Conservation (phyloP, 2,329 filamentous ascomycete species). For the Teratosphaeria gauchensis region DNA sequence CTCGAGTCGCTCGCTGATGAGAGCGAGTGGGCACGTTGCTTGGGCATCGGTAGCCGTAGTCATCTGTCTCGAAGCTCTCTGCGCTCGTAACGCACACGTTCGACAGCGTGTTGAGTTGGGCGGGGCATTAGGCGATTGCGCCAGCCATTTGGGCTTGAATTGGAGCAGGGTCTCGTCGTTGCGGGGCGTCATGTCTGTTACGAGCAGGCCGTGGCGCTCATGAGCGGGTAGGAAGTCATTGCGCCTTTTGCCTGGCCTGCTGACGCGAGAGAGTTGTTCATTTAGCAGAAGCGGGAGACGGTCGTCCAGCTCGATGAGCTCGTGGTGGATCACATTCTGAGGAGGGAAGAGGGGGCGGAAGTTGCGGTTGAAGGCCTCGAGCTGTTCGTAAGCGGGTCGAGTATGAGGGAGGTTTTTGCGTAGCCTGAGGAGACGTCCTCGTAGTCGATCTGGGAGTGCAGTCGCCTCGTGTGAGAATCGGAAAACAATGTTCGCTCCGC, state of each 20-base stretch:
- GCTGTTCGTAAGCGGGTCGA: slow-evolving; percentile 18
- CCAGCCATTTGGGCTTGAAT: slow-evolving; percentile 41
- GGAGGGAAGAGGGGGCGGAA: slow-evolving; percentile 22
- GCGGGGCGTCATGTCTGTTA: slow-evolving; percentile 27
- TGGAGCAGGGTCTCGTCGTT: slow-evolving; percentile 25
- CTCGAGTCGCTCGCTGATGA: slow-evolving; percentile 24
- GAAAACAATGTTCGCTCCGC: slow-evolving; percentile 29
- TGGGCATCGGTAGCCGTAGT: slow-evolving; percentile 23
- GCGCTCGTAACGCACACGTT: slow-evolving; percentile 36
- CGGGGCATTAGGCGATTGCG: slow-evolving; percentile 37
- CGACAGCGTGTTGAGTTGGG: slow-evolving; percentile 31
- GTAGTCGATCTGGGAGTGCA: slow-evolving; percentile 6
- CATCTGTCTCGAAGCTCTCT: slow-evolving; percentile 17
- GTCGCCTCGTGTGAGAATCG: slow-evolving; percentile 9
- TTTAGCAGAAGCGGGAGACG: slow-evolving; percentile 16
- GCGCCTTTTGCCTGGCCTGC: slow-evolving; percentile 16
- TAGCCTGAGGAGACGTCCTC: slow-evolving; percentile 22
- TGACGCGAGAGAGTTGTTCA: slow-evolving; percentile 8
- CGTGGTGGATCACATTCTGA: slow-evolving; percentile 22
- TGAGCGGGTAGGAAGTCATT: slow-evolving; percentile 18
- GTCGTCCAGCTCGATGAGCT: slow-evolving; percentile 16
- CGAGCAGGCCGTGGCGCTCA: slow-evolving; percentile 22
- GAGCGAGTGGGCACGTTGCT: slow-evolving; percentile 30
- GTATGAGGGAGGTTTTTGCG: slow-evolving; percentile 24
- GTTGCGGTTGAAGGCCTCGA: slow-evolving; percentile 14